Conservation (phyloP, 768 basidiomycete genomes). For the Tylopilus plumbeoviolaceoides region DNA sequence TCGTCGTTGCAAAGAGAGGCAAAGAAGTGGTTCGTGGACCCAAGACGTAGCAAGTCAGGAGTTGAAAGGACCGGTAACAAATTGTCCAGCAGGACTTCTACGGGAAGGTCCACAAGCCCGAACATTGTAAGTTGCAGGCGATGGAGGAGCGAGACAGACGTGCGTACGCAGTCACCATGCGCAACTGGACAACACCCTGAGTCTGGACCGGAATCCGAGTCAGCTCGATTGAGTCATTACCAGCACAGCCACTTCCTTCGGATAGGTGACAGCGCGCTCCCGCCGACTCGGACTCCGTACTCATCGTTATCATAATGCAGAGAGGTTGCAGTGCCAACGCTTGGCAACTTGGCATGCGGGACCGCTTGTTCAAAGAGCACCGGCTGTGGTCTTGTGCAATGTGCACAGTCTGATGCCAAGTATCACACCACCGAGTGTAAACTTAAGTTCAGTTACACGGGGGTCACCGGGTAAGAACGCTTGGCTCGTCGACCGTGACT, state of each 20-base stretch:
- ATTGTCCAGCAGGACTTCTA: conserved; percentile 77
- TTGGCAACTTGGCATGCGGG: not conserved
- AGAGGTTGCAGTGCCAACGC: not conserved
- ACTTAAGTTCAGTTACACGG: no score
- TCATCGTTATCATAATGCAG: no score
- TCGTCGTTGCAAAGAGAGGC: conserved; percentile 61
- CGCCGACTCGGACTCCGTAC: no score
- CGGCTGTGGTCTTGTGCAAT: no score
- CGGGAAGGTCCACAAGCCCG: conserved; percentile 51
- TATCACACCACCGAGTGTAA: no score
- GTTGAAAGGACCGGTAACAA: conserved; percentile 55
- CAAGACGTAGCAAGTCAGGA: conserved; percentile 54
- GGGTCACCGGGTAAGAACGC: no score
- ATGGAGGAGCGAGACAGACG: not conserved
- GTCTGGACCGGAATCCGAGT: not conserved
- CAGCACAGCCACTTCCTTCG: conserved; percentile 20
- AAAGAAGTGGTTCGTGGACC: conserved; percentile 63
- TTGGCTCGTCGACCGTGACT: not conserved
- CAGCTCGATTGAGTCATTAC: conserved; percentile 4
- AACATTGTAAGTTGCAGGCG: conserved; percentile 31
- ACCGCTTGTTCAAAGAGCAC: not conserved
- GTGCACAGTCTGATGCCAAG: no score
- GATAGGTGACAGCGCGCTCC: no score
- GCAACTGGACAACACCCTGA: conserved; percentile 1
- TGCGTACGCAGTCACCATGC: not conserved